phyloP scores from a whole-genome alignment of 2,329 filamentous ascomycete genomes.

The Apiospora pterosperma region DNA sequence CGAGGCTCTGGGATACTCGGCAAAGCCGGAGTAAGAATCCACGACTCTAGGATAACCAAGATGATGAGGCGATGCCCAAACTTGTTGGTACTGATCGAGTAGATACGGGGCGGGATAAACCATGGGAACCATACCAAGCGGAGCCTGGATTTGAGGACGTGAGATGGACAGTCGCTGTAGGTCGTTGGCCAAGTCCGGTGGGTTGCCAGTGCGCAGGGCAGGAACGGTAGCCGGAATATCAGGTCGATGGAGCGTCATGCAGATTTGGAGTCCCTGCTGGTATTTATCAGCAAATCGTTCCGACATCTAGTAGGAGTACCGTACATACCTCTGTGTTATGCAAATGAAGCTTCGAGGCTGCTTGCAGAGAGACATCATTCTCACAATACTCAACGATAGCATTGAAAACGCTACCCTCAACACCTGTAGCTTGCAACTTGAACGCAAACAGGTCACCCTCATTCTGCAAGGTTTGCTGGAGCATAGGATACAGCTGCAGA shows the following conservation, averaged over 20 bases:
- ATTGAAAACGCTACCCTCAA: constrained; percentile 40
- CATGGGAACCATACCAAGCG: constrained; percentile 30
- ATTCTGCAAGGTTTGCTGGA: constrained; percentile 37
- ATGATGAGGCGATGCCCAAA: background rate
- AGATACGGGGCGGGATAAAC: constrained; percentile 32
- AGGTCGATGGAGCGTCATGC: constrained; percentile 24
- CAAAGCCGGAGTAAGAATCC: constrained; percentile 11
- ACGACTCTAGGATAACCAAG: background rate
- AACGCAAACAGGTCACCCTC: constrained; percentile 54
- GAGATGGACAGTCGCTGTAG: constrained; percentile 24
- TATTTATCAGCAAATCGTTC: constrained; percentile 1
- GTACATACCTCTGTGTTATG: constrained; percentile 4
- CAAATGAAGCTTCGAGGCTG: constrained; percentile 38
- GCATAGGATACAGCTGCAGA: constrained; percentile 32
- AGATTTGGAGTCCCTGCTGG: constrained; percentile 24
- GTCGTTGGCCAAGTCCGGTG: constrained; percentile 19
- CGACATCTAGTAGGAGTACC: background rate
- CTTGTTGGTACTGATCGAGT: constrained; percentile 25
- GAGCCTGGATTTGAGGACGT: constrained; percentile 25
- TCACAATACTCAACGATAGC: constrained; percentile 54
- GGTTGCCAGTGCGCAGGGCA: background rate
- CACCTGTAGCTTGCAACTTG: constrained; percentile 33
- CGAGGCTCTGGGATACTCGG: constrained; percentile 32
- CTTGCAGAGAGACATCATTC: constrained; percentile 37
- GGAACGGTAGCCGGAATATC: constrained; percentile 16